Evolutionary conservation across 2,329 filamentous ascomycete genomes (phyloP), one percentile per base, ranked within the genome.

Genomic region (Hymenotorrendiella dingleyae): DNA sequence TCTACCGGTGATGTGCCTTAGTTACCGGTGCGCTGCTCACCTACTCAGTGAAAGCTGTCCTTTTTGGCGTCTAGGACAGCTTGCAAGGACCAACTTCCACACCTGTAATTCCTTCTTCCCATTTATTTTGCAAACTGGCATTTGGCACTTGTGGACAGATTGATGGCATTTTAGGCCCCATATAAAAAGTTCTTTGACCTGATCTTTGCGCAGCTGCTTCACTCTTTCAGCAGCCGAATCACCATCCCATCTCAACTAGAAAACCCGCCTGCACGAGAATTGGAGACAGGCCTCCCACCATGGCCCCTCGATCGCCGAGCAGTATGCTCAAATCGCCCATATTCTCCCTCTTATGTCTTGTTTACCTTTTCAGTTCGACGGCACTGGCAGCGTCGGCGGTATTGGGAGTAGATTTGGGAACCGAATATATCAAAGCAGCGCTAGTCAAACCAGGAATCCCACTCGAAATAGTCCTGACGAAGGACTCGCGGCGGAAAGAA

Each of bases 401-500:
- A 14, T 72, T 98, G 17, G 93, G 93, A 50, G 78, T 98, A 58
- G 93, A 98, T 67, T 74, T 98, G 42, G 93, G 93, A 54, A 96
- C 93, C 43, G 88, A 95, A 64, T 96, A 94, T 69, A 86, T 98
- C 70, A 98, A 97, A 71, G 91, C 91, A 21, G 82, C 86, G 11
- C 78, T 98, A 30, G 91, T 98, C 49, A 97, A 97, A 69, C 93
- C 93, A 2, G 93, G 93, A 48, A 91, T 94, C 40, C 93, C 93
- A 9, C 86, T 98, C 62, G 93, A 98, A 55, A 97, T 98, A 53
- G 91, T 98, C 64, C 77, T 96, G 43, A 96, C 90, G 22, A 98
- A 97, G 64, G 93, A 98, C 68, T 96, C 93, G 22, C 86, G 94
- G 65, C 84, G 93, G 61, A 98, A 98, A 72, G 93, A 98, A 65